Percentiles rank a stretch among this genome's conserved stretches.
Conservation (phyloP, 2,329 filamentous ascomycete species). For the Cordyceps cateniannulata region DNA sequence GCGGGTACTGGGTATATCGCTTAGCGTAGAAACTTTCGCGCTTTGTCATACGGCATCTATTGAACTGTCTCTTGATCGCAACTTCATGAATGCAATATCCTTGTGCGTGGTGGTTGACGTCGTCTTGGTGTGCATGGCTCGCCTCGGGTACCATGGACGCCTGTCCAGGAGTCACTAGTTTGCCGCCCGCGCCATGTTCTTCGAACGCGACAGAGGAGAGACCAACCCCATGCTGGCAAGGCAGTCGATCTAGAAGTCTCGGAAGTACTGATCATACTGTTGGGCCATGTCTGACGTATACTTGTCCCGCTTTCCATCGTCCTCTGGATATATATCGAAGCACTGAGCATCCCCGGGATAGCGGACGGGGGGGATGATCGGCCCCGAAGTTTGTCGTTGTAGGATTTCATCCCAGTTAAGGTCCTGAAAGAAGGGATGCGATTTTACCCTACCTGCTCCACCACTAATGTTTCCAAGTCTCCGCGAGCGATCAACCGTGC, state of each 20-base stretch:
- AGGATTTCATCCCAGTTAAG: conserved; percentile 71
- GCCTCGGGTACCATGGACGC: neutral
- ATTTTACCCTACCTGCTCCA: conserved; percentile 64
- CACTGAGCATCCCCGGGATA: conserved; percentile 71
- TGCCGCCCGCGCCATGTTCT: neutral
- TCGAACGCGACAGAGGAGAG: neutral
- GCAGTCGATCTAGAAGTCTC: conserved; percentile 51
- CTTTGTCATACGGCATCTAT: neutral
- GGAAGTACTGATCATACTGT: conserved; percentile 66
- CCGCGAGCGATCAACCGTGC: conserved; percentile 71
- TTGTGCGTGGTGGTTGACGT: neutral
- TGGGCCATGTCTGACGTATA: conserved; percentile 64
- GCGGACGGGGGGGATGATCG: conserved; percentile 68
- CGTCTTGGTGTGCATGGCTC: neutral
- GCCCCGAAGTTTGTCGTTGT: conserved; percentile 56
- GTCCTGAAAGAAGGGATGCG: conserved; percentile 67
- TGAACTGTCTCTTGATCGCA: neutral
- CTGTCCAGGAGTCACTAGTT: neutral
- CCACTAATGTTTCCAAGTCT: conserved; percentile 74
- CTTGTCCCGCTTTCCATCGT: conserved; percentile 55
- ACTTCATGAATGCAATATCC: neutral
- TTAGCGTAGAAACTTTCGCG: neutral
- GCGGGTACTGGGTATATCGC: conserved; percentile 38
- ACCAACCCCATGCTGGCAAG: neutral
- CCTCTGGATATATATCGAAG: conserved; percentile 78